A percentile compares a stretch with the other conserved stretches of the same genome.
These are phyloP conservation scores for Centaurea solstitialis DNA, from an alignment of 129 eudicot species.

Conservation along the genomic window DNA sequence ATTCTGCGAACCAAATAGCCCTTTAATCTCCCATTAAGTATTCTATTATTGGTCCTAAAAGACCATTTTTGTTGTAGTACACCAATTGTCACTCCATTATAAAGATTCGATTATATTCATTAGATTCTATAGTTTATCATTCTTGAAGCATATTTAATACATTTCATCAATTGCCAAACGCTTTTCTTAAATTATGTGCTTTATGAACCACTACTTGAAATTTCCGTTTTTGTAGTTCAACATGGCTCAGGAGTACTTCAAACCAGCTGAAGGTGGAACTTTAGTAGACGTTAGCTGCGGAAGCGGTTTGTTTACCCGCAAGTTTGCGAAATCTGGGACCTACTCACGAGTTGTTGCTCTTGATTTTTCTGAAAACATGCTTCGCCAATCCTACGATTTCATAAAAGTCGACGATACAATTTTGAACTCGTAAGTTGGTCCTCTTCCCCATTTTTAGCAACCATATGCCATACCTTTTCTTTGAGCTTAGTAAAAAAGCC, in stretches of 20 bases:
- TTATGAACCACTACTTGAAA: slow-evolving; percentile 10
- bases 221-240: slow-evolving; percentile 57
- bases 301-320: slow-evolving; percentile 91
- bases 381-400: slow-evolving; percentile 85
- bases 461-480: neutral
- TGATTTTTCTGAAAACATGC: slow-evolving; percentile 97
- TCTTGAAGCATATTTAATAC: neutral
- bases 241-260: slow-evolving; percentile 94
- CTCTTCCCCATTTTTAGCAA: neutral
- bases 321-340: slow-evolving; percentile 75
- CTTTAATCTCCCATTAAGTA: no score
- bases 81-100: neutral
- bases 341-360: slow-evolving; percentile 90
- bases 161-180: neutral
- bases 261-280: slow-evolving; percentile 81
- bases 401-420: slow-evolving; percentile 61
- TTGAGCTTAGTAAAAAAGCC: neutral
- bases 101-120: neutral
- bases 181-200: slow-evolving; percentile 1
- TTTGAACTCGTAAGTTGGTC: slow-evolving; percentile 55
- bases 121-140: neutral
- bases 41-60: no score
- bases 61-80: neutral
- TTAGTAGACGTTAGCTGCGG: slow-evolving; percentile 96
- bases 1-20: no score